phyloP scores from a whole-genome alignment of 2,329 filamentous ascomycete species.

The Pseudocercospora pini-densiflorae region DNA sequence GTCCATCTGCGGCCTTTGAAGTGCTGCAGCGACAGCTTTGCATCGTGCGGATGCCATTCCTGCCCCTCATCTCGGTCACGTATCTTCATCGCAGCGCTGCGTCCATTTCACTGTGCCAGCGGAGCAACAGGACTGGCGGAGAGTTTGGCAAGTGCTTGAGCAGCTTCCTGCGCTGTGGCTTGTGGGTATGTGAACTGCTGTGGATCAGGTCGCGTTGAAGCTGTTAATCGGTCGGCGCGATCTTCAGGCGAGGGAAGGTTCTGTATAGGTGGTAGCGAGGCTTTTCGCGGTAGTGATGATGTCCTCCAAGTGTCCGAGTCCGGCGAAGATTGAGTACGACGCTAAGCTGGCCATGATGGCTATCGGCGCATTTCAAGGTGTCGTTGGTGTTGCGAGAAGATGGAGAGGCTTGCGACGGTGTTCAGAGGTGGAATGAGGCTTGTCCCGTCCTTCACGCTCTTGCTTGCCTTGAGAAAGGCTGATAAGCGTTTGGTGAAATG shows the following conservation, averaged over 20 bases:
- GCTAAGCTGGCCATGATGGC: constrained; percentile 37
- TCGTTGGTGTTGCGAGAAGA: background rate
- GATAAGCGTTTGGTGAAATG: too few species aligned
- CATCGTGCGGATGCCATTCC: too few species aligned
- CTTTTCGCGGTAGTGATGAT: constrained; percentile 28
- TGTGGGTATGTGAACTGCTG: constrained; percentile 29
- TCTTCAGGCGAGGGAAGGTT: constrained; percentile 29
- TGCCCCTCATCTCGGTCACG: too few species aligned
- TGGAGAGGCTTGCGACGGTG: background rate
- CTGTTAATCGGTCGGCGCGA: constrained; percentile 25
- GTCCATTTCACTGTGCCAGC: constrained; percentile 30
- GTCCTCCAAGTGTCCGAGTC: constrained; percentile 14
- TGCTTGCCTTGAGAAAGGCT: too few species aligned
- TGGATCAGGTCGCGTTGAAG: constrained; percentile 21
- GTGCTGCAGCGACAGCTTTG: too few species aligned
- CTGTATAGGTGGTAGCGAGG: constrained; percentile 27
- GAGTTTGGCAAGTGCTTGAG: constrained; percentile 41
- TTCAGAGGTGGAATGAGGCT: background rate
- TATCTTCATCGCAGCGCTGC: constrained; percentile 26
- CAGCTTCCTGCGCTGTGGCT: constrained; percentile 43
- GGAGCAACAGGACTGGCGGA: constrained; percentile 33
- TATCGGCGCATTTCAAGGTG: constrained; percentile 5
- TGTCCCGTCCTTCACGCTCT: too few species aligned
- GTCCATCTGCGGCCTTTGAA: too few species aligned
- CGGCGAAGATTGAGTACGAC: constrained; percentile 44